Conservation (phyloP, 208 protist genomes). For the Leishmania major region DNA sequence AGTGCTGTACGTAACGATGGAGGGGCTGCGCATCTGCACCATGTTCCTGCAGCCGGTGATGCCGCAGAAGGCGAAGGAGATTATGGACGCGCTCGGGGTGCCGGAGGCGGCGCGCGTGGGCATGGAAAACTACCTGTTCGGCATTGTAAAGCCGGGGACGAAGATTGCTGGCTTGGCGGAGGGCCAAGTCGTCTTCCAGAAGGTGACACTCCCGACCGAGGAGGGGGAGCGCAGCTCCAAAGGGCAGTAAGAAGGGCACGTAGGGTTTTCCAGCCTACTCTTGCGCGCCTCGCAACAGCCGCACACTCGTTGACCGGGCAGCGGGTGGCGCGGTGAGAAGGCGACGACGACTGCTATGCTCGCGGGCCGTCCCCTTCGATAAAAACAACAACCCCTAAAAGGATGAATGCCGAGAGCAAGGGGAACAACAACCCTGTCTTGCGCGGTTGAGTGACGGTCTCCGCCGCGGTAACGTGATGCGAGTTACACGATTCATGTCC, state of each 20-base stretch:
- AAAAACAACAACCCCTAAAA: background rate
- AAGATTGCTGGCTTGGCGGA: slow-evolving; percentile 52
- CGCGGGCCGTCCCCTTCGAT: background rate
- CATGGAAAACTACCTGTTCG: slow-evolving; percentile 67
- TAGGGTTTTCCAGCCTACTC: background rate
- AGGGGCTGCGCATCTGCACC: slow-evolving; percentile 84
- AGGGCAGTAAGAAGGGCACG: slow-evolving; percentile 16
- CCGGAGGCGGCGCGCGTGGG: slow-evolving; percentile 50
- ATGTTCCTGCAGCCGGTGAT: slow-evolving; percentile 89
- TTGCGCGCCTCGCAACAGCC: background rate
- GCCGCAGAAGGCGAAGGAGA: slow-evolving; percentile 73
- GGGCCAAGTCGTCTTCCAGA: slow-evolving; percentile 78
- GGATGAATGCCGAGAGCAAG: background rate
- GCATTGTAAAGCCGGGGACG: slow-evolving; percentile 61
- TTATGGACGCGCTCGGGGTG: slow-evolving; percentile 90
- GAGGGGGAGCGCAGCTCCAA: slow-evolving; percentile 12
- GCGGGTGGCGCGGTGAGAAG: background rate
- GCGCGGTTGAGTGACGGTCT: background rate
- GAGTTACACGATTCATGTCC: background rate
- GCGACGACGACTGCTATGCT: background rate
- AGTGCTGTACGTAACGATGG: slow-evolving; percentile 91
- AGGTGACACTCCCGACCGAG: slow-evolving; percentile 41
- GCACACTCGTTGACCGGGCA: background rate
- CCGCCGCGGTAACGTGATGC: slow-evolving; percentile 18
- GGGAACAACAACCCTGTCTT: background rate